These are phyloP conservation scores for Solanum virginianum DNA, from an alignment of 257 asterid species.

Conservation along the genomic window DNA sequence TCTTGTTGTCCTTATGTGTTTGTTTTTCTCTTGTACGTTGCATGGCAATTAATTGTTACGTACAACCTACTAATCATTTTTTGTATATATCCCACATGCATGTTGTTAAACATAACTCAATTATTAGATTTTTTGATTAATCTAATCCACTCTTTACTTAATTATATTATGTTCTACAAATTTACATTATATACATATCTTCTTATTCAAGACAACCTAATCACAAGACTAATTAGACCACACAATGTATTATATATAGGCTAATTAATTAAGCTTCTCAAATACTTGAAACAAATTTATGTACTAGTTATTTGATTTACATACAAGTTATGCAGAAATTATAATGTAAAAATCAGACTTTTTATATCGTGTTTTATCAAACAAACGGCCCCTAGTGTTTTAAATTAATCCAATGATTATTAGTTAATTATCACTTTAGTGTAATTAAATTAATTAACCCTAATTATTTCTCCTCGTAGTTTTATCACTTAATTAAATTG, in stretches of 20 bases:
- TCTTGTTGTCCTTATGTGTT: not conserved
- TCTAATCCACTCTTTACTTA: not conserved
- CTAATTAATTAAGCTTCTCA: not conserved
- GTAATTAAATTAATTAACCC: too few relatives aligned
- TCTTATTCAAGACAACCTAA: not conserved
- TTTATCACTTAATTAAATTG: not conserved
- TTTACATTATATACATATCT: not conserved
- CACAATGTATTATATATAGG: not conserved
- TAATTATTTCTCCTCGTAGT: not conserved
- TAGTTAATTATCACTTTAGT: too few relatives aligned
- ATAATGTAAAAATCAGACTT: not conserved
- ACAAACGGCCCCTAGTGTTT: too few relatives aligned
- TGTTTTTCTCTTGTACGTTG: not conserved
- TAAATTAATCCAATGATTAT: too few relatives aligned
- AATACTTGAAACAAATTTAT: too few relatives aligned
- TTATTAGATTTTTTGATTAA: not conserved
- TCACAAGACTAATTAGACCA: not conserved
- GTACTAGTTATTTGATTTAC: too few relatives aligned
- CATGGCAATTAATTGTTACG: not conserved
- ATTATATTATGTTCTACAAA: not conserved
- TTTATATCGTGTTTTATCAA: not conserved
- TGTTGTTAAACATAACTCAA: not conserved
- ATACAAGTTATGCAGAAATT: not conserved
- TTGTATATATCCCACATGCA: not conserved
- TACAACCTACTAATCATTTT: not conserved